Base-by-base conservation (phyloP, 768 basidiomycete genomes). In the Rhizopogon vulgaris region DNA sequence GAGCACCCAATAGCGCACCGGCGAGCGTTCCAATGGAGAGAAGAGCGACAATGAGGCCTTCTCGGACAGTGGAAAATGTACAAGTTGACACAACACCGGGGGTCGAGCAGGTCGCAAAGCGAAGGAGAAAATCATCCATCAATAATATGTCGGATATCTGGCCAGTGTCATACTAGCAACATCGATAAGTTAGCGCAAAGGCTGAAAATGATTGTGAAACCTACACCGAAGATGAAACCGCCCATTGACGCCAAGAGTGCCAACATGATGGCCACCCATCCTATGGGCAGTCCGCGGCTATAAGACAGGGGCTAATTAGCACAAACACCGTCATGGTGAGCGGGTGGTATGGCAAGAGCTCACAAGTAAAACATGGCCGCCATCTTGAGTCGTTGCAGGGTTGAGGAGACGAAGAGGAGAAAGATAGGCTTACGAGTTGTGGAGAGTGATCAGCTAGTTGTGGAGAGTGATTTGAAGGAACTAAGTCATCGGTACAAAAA, bases 121-220 rank as follows among this genome's bases (percentile, higher is more conserved):
- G 80, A 9, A 72, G 67, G 34, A 76, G 68, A 64, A 87, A 87
- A 66, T 86, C 82, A 10, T 75, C 63, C 84, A 89, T 87, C 65
- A 87, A 69, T 25, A 87, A 70, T 58, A 90, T 85, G 62, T 85
- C 84, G 48, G 82, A 82, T 56, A 90, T 89, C 64, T 89, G 87
- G 24, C 86, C 86, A 11, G 84, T 87, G 64, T 87, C 84, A 57
- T 85, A 85, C 70, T 74, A 48, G 38, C 27, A 22, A 12, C 1
- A 52, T 36, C 47, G 12, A 24, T 30, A 25, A 24, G 53, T 56
- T 27, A 56, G 56, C n/a, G n/a, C 27, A n/a, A 42, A 38, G 17
- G 6, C 12, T n/a, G 5, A 37, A 4, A 17, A 48, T 9, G 37
- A 36, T 4, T 17, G 10, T 17, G 10, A 4, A n/a, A 22, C 67